Evolutionary conservation across 2,329 filamentous ascomycete genomes (phyloP), one percentile per base, ranked within the genome.

Genomic region (Plectosphaerella sp.): DNA sequence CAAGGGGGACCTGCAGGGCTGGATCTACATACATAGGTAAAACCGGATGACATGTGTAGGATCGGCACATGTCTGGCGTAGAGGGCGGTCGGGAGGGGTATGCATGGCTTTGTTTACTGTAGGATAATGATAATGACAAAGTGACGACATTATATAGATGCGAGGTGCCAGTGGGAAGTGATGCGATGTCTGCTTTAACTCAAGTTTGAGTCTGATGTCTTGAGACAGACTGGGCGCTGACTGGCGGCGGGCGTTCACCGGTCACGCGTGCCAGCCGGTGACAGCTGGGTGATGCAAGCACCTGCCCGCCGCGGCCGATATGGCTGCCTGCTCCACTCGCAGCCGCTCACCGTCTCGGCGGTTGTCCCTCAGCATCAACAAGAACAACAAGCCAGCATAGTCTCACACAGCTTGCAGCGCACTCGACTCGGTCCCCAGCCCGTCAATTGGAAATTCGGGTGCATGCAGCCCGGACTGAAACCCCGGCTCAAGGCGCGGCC

Each of bases 401-500:
- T 18, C 20, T 12, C 16, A 39, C 18, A 14, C 22, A 45, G 41
- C 25, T 20, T n/a, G n/a, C 33, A 28, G 45, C 16, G 41, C 15
- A 36, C 11, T 28, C 35, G 37, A 12, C 16, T 15, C 18, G 15
- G 25, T 20, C 35, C 22, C 35, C 49, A 50, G 33, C 39, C 20
- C 11, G 5, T 20, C 45, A n/a, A 47, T 28, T 8, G 9, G 20
- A 12, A 16, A 16, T 14, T 39, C 43, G 52, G 52, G 61, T 73
- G 72, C 59, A 80, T 80, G 77, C 72, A 76, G 56, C 67, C 78
- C 62, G 78, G 77, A 68, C 68, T 80, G 53, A 71, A 69, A 52
- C 74, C 74, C 50, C 71, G 69, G 55, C 68, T 81, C 58, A 75
- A 71, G 75, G 73, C 75, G 61, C 72, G 77, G 68, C 76, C 74